Base-by-base conservation (phyloP, 495 filamentous ascomycete species). In the Lepraria neglecta region DNA sequence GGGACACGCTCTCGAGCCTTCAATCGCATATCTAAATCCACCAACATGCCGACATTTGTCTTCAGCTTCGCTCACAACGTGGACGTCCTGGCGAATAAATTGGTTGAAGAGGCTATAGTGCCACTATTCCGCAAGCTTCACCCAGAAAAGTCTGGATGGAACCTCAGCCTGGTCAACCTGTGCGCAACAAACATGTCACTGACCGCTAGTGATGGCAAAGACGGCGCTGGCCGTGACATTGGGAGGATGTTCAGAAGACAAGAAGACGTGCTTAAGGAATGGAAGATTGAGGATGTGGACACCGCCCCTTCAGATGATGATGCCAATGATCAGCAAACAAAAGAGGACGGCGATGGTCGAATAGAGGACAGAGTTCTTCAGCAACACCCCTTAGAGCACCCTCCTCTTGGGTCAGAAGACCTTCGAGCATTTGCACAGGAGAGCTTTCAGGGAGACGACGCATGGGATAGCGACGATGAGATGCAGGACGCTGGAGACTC, bases 181-280 rank as follows among this genome's bases (percentile, higher is more conserved):
- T 91, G 88, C 24, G 90, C 90, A 2, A 88, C 88, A 2, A 92
- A 95, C 67, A 92, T 97, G 84, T 78, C 82, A 2, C 81, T 85
- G 61, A 79, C 77, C 21, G 84, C 81, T 3, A 78, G 76, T 1
- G 74, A 77, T 35, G 68, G 75, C 56, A 78, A 78, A 60, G 78
- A 77, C 55, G 75, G 72, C 60, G 75, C 69, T 56, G 78, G 80
- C 11, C 72, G 76, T 14, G 81, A 90, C 67, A 90, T 91, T 63
- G 78, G 76, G 4, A 74, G 71, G 59, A 90, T 91, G 87, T 88
- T 91, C 68, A 79, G 73, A 55, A 75, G 75, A 55, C 88, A 92
- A 67, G 84, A 87, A 38, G 77, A 80, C 19, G 78, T 83, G 30
- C 71, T 87, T 65, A 81, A 76, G 59, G 80, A 86, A 63, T 90